phyloP scores from a whole-genome alignment of 495 filamentous ascomycete genomes.

The Daldinia childiae region DNA sequence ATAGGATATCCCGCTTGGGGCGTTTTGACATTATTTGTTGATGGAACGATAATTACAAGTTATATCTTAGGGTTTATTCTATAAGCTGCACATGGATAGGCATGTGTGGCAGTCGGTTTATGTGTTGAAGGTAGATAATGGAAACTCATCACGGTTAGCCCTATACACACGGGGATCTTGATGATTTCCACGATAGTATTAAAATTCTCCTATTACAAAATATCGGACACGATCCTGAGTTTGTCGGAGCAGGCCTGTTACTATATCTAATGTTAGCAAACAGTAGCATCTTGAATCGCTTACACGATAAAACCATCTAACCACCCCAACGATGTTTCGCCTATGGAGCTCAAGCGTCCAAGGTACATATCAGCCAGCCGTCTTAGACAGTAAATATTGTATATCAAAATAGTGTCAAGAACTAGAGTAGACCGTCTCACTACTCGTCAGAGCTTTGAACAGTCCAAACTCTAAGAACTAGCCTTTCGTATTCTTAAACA shows the following conservation, averaged over 20 bases:
- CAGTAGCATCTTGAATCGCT: background rate
- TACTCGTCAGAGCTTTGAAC: background rate
- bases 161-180: background rate
- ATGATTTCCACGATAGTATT: background rate
- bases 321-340: no score
- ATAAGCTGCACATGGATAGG: background rate
- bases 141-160: background rate
- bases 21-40: constrained; percentile 21
- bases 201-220: background rate
- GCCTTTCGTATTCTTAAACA: background rate
- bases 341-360: no score
- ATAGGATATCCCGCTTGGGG: constrained; percentile 28
- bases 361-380: no score
- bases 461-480: background rate
- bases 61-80: constrained; percentile 2
- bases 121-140: background rate
- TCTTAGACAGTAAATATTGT: no score
- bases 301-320: no score
- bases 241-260: background rate
- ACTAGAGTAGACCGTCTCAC: no score
- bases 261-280: background rate
- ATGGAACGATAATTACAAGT: constrained; percentile 12
- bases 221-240: background rate
- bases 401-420: no score
- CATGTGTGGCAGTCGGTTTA: background rate